Conservation (phyloP, 495 filamentous ascomycete genomes). For the Penicillium ucsense region DNA sequence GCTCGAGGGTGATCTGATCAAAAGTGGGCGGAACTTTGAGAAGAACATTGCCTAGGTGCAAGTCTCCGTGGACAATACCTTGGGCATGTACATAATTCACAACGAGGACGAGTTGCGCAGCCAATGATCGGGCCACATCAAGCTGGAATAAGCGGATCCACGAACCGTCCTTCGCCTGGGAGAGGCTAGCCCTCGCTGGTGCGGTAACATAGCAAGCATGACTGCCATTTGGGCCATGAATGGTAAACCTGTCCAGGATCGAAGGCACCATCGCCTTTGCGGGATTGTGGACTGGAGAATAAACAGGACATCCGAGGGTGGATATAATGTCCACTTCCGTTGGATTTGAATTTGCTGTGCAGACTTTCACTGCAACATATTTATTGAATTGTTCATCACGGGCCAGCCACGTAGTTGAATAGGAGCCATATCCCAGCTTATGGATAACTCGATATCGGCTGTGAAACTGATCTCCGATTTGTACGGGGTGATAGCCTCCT, state of each 20-base stretch:
- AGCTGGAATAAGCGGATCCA: conserved; percentile 27
- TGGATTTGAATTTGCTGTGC: conserved; percentile 18
- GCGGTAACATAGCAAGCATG: conserved; percentile 29
- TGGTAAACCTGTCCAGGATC: conserved; percentile 31
- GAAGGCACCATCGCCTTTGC: conserved; percentile 15
- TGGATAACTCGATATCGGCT: conserved; percentile 25
- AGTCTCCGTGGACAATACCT: conserved; percentile 25
- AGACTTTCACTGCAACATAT: conserved; percentile 27
- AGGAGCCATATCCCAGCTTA: conserved; percentile 26
- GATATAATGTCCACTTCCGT: conserved; percentile 8
- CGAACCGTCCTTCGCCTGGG: conserved; percentile 19
- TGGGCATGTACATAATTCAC: conserved; percentile 24
- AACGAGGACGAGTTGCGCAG: conserved; percentile 26
- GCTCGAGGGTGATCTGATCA: conserved; percentile 13
- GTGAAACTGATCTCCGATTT: conserved; percentile 26
- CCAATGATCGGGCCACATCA: conserved; percentile 30
- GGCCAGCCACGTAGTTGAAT: conserved; percentile 26
- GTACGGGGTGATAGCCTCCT: conserved; percentile 3
- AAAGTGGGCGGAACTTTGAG: conserved; percentile 12
- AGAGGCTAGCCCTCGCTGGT: conserved; percentile 22
- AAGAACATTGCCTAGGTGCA: conserved; percentile 25
- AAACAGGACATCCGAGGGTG: not conserved
- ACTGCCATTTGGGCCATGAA: conserved; percentile 34
- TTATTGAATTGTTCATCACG: conserved; percentile 14
- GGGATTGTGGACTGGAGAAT: conserved; percentile 8